Base-by-base conservation (phyloP, 2,329 filamentous ascomycete species). In the Tolypocladium ovalisporum region DNA sequence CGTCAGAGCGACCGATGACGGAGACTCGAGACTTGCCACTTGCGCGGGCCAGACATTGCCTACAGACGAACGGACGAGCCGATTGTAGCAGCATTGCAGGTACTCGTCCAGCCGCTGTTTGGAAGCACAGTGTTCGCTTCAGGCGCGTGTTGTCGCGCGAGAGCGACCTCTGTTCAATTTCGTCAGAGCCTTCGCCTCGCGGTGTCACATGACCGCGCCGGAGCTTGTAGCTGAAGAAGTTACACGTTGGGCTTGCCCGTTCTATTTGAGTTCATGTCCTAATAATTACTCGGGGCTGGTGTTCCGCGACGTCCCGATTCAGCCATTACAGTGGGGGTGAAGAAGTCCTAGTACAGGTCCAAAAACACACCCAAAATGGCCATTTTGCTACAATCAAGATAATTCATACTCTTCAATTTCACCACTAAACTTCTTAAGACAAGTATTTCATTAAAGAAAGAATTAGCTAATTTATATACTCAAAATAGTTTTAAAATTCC, bases 61-160 rank as follows among this genome's bases (percentile, higher is more conserved):
- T 66, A 58, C 71, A 73, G 34, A 71, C 60, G 56, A 68, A 70
- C n/a, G 66, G 65, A 29, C 60, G 63, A 53, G 62, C 62, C 49
- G 69, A 61, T 32, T 60, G 63, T 55, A 64, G 65, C 56, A 74
- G 60, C 67, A 71, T 75, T 51, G 57, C 56, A 19, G 19, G 17
- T n/a, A 42, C 47, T 35, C 35, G 52, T 40, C 35, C 22, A 27
- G 13, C 32, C n/a, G 35, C 24, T 4, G 32, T n/a, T 34, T 35
- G 47, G 29, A n/a, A 52, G 47, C 47, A 12, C 29, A 13, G 13
- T 34, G 19, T 52, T 4, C 19, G 22, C n/a, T 13, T 13, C 29
- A n/a, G 29, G 29, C 19, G 19, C 47, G 47, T 19, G 19, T 13
- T 19, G 29, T 34, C 2, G 22, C 24, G 44, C n/a, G n/a, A n/a